Conservation (phyloP, 208 protist genomes). For the Crithidia sp. region DNA sequence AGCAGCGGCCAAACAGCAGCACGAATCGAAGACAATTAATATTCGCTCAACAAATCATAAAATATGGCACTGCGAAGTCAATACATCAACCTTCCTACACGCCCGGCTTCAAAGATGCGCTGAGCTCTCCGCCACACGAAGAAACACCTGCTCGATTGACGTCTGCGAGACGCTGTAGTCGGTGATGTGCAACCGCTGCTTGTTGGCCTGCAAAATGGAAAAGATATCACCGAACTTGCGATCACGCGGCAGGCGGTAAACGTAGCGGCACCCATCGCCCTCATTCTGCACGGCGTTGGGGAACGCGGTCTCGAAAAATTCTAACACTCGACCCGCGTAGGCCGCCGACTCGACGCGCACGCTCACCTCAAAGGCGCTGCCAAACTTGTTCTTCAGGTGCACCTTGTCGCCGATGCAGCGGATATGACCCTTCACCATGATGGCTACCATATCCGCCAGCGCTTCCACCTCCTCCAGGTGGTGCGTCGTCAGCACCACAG, state of each 20-base stretch:
- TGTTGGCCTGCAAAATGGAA: slow-evolving; percentile 34
- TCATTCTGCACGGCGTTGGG: slow-evolving; percentile 33
- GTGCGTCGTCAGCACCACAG: slow-evolving; percentile 92
- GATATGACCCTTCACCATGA: slow-evolving; percentile 82
- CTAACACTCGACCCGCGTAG: slow-evolving; percentile 7
- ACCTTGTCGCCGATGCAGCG: slow-evolving; percentile 78
- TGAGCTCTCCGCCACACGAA: slow-evolving; percentile 22
- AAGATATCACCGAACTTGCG: slow-evolving; percentile 41
- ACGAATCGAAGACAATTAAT: too few species aligned
- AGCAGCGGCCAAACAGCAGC: too few species aligned
- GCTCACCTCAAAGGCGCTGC: slow-evolving; percentile 66
- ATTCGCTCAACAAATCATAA: too few species aligned
- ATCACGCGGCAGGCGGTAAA: slow-evolving; percentile 35
- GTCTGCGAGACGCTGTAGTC: slow-evolving; percentile 84
- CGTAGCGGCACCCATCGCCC: slow-evolving; percentile 38
- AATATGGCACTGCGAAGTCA: too few species aligned
- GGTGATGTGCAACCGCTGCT: slow-evolving; percentile 32
- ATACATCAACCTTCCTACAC: too few species aligned
- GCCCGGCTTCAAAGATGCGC: slow-evolving; percentile 8
- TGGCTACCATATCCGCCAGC: slow-evolving; percentile 70
- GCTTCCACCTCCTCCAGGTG: slow-evolving; percentile 94
- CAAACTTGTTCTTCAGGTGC: slow-evolving; percentile 79
- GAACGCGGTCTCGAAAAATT: slow-evolving; percentile 33
- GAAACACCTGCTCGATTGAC: slow-evolving; percentile 68
- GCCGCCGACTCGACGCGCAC: slow-evolving; percentile 26